phyloP scores from a whole-genome alignment of 495 filamentous ascomycete species.

The Lentithecium fluviatile region DNA sequence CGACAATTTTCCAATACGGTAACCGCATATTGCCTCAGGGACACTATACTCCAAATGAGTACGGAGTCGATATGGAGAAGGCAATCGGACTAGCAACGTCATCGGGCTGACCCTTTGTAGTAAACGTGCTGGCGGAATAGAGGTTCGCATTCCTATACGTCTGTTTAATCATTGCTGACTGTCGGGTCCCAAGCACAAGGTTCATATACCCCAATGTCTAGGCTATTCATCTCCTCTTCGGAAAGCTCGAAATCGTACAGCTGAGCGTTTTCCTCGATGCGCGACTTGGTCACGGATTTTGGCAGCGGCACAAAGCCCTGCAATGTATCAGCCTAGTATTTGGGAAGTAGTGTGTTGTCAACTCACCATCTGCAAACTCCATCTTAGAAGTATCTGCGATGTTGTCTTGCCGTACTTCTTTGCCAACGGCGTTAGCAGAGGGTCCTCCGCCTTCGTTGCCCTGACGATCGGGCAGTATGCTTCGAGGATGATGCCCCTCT shows the following conservation, averaged over 20 bases:
- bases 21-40: too few species aligned
- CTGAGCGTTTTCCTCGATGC: constrained; percentile 73
- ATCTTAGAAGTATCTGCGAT: constrained; percentile 78
- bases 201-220: constrained; percentile 58
- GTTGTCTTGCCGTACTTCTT: constrained; percentile 70
- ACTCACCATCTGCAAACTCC: constrained; percentile 79
- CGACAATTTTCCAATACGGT: too few species aligned
- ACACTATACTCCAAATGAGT: too few species aligned
- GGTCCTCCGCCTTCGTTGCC: constrained; percentile 64
- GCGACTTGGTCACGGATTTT: constrained; percentile 65
- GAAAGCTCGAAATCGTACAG: constrained; percentile 81
- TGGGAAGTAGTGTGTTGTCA: not conserved
- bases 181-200: constrained; percentile 78
- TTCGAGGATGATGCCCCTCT: constrained; percentile 68
- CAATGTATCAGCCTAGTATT: not conserved
- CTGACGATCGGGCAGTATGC: constrained; percentile 80
- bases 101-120: constrained; percentile 1
- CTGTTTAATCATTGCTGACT: constrained; percentile 39
- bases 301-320: constrained; percentile 70
- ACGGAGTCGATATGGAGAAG: too few species aligned
- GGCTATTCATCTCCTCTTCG: constrained; percentile 55
- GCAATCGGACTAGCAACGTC: too few species aligned
- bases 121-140: constrained; percentile 22
- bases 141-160: constrained; percentile 20
- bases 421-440: constrained; percentile 56